These are phyloP conservation scores for Metschnikowia chrysomelidarum DNA, from an alignment of 805 yeast species.

Conservation along the genomic window DNA sequence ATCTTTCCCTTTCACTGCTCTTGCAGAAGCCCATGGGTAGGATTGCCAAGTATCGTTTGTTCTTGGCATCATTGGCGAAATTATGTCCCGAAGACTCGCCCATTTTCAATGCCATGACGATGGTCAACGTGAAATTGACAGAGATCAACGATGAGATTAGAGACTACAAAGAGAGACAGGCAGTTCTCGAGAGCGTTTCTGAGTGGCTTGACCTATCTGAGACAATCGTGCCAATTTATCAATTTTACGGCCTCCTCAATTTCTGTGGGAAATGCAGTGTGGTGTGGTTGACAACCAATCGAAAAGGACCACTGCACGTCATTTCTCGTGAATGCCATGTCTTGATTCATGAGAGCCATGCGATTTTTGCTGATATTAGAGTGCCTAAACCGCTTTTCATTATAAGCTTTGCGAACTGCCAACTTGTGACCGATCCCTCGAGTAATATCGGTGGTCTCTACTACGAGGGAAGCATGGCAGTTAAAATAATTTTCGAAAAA, in stretches of 20 bases:
- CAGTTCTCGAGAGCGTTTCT: constrained; percentile 6
- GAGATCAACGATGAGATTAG: constrained; percentile 12
- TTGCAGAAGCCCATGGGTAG: constrained; percentile 17
- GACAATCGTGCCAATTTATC: background rate
- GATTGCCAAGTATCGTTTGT: constrained; percentile 16
- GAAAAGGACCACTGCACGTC: constrained; percentile 4
- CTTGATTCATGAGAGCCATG: constrained; percentile 9
- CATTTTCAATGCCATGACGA: constrained; percentile 5
- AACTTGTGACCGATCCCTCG: constrained; percentile 2
- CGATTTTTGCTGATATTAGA: constrained; percentile 5
- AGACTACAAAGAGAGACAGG: constrained; percentile 7
- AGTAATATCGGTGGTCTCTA: constrained; percentile 9
- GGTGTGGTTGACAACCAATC: constrained; percentile 8
- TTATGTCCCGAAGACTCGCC: constrained; percentile 1
- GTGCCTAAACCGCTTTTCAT: constrained; percentile 7
- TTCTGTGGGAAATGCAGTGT: constrained; percentile 4
- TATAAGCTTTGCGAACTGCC: constrained; percentile 8
- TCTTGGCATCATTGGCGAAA: constrained; percentile 10
- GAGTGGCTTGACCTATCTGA: constrained; percentile 6
- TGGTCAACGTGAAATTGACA: constrained; percentile 5
- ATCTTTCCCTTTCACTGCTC: constrained; percentile 15
- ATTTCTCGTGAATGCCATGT: constrained; percentile 7
- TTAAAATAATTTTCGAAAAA: constrained; percentile 9
- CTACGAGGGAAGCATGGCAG: background rate
- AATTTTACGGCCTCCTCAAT: constrained; percentile 8